Conservation (phyloP, 306 rosid genomes). For the Pterocarpus macrocarpus region DNA sequence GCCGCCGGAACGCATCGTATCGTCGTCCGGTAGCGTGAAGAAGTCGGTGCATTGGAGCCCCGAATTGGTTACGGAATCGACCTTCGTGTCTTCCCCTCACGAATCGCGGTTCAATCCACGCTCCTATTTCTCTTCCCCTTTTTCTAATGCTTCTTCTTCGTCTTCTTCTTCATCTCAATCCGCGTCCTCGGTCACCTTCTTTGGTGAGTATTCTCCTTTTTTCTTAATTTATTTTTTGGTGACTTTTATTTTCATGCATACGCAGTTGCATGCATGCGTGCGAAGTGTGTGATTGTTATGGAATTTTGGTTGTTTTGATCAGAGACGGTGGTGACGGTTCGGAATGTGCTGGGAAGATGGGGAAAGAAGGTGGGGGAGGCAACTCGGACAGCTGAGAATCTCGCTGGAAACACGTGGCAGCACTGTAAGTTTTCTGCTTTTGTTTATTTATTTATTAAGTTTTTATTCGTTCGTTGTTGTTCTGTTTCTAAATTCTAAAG, state of each 20-base stretch:
- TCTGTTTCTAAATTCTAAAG: neutral
- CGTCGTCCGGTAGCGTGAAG: constrained; percentile 57
- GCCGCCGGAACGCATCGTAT: constrained; percentile 22
- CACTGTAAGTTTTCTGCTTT: constrained; percentile 66
- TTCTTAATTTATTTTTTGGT: neutral
- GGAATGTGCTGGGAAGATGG: constrained; percentile 85
- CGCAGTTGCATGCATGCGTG: neutral
- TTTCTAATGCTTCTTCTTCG: constrained; percentile 8
- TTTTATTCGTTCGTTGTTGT: neutral
- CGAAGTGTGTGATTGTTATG: constrained; percentile 22
- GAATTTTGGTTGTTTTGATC: constrained; percentile 40
- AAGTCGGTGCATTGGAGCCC: constrained; percentile 92
- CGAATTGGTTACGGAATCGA: constrained; percentile 75
- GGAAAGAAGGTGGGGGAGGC: constrained; percentile 78
- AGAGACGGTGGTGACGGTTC: constrained; percentile 76
- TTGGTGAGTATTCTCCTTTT: constrained; percentile 57
- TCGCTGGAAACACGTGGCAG: constrained; percentile 97
- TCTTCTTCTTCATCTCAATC: constrained; percentile 39
- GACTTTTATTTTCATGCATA: neutral
- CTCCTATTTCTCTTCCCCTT: neutral
- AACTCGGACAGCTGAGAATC: constrained; percentile 81
- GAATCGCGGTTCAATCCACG: constrained; percentile 49
- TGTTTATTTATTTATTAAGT: neutral
- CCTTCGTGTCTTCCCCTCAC: constrained; percentile 52
- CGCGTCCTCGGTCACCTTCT: constrained; percentile 55